Percentiles rank a stretch among this genome's conserved stretches.
phyloP scores from a whole-genome alignment of 768 basidiomycete species.

The Exidia glandulosa region DNA sequence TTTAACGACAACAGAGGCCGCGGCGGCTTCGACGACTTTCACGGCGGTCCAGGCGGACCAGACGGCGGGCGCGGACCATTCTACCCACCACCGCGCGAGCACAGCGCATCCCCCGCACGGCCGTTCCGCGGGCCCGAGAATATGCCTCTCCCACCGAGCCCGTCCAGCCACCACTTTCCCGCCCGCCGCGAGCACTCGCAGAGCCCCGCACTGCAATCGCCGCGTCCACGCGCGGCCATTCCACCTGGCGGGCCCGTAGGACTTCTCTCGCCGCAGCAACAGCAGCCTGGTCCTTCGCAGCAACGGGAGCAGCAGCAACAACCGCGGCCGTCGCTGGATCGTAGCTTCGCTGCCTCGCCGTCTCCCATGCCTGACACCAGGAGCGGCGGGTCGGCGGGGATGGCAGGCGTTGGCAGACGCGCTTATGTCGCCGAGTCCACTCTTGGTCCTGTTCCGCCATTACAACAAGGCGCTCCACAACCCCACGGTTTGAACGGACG shows the following conservation, averaged over 20 bases:
- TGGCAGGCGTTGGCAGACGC: slow-evolving; percentile 29
- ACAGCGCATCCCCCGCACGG: neutral
- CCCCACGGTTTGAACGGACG: slow-evolving; percentile 16
- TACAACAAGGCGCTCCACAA: slow-evolving; percentile 2
- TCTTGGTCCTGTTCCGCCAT: slow-evolving; percentile 10
- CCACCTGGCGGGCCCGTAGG: neutral
- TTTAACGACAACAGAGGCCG: neutral
- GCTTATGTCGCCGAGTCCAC: slow-evolving; percentile 23
- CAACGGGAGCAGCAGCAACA: slow-evolving; percentile 2
- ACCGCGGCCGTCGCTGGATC: neutral
- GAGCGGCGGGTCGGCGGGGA: slow-evolving; percentile 22
- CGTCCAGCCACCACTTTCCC: neutral
- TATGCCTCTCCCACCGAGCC: neutral
- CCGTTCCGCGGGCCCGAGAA: neutral
- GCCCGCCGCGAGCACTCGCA: neutral
- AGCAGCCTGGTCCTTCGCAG: slow-evolving; percentile 2
- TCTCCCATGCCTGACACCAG: slow-evolving; percentile 7
- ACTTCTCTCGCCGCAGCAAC: neutral
- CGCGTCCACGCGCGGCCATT: neutral
- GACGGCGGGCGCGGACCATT: neutral
- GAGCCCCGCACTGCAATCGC: neutral
- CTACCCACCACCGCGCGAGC: neutral
- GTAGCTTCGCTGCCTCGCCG: neutral
- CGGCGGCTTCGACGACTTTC: neutral
- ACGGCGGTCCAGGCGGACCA: neutral